Evolutionary conservation across 2,329 filamentous ascomycete genomes (phyloP).

Genomic region (Ophiosphaerella herpotricha): DNA sequence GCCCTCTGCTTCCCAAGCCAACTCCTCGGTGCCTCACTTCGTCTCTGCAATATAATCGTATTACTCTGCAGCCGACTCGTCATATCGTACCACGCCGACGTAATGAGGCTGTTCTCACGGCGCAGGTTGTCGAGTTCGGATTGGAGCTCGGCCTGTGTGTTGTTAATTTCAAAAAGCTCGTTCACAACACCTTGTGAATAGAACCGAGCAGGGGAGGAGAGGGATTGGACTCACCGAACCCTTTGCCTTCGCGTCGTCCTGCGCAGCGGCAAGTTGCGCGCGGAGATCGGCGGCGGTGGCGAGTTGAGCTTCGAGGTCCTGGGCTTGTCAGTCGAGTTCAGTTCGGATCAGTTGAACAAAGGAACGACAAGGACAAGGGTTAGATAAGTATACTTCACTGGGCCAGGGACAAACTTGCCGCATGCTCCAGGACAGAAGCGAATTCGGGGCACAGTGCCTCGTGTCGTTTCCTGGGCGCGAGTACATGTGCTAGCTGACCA

Average conservation of each 20-base stretch:
- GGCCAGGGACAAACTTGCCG: constrained; percentile 40
- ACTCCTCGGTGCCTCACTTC: constrained; percentile 75
- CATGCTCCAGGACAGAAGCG: constrained; percentile 16
- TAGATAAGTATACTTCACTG: constrained; percentile 29
- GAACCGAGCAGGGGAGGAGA: not conserved
- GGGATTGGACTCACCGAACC: constrained; percentile 35
- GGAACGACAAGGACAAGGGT: not conserved
- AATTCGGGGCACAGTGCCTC: constrained; percentile 21
- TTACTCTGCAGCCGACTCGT: constrained; percentile 80
- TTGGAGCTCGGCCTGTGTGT: constrained; percentile 35
- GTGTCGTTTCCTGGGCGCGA: constrained; percentile 27
- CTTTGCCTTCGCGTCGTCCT: constrained; percentile 42
- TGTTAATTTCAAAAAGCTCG: constrained; percentile 2
- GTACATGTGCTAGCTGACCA: constrained; percentile 26
- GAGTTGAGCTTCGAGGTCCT: constrained; percentile 42
- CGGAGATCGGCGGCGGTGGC: constrained; percentile 28
- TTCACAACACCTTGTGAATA: no score
- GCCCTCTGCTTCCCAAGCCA: constrained; percentile 82
- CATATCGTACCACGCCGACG: constrained; percentile 86
- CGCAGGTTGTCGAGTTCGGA: constrained; percentile 69
- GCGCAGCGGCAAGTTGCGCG: constrained; percentile 38
- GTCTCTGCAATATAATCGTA: constrained; percentile 75
- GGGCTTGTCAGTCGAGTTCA: not conserved
- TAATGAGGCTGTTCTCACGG: constrained; percentile 77
- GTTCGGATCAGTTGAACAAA: no score